Conservation (phyloP, 1,284 basidiomycete genomes). For the Naganishia liquefaciens region DNA sequence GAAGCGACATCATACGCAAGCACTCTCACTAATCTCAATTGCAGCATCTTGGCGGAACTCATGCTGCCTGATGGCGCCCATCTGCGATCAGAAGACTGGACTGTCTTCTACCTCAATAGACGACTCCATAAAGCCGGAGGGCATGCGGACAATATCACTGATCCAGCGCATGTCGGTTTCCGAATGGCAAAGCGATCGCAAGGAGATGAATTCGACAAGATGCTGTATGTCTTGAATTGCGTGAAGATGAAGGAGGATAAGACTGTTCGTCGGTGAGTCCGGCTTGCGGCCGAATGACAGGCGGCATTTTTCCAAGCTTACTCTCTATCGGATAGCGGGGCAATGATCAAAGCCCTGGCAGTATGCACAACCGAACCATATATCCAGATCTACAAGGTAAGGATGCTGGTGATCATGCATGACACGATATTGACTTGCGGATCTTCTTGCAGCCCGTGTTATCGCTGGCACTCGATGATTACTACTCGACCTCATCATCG, state of each 20-base stretch:
- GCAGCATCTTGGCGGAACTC: constrained; percentile 86
- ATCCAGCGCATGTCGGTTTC: too few relatives aligned
- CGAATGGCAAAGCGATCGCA: not conserved
- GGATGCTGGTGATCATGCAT: constrained; percentile 35
- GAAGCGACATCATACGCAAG: not conserved
- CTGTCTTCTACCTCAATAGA: constrained; percentile 95
- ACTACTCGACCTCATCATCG: constrained; percentile 82
- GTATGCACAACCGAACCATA: constrained; percentile 94
- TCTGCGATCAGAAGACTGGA: constrained; percentile 93
- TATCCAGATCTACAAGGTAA: constrained; percentile 95
- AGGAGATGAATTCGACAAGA: constrained; percentile 57
- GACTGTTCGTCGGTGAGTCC: constrained; percentile 71
- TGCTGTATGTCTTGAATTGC: constrained; percentile 89
- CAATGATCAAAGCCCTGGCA: constrained; percentile 91
- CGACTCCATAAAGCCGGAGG: constrained; percentile 51
- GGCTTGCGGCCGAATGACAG: not conserved
- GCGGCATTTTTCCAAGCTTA: too few relatives aligned
- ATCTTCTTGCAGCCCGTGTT: constrained; percentile 70
- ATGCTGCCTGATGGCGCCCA: constrained; percentile 99
- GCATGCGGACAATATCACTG: constrained; percentile 58
- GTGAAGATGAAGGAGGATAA: constrained; percentile 96
- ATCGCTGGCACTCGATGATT: constrained; percentile 91
- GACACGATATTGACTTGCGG: not conserved
- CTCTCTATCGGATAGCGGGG: constrained; percentile 64
- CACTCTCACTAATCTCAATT: not conserved